These are phyloP conservation scores for Termitomyces sp. DNA, from an alignment of 768 basidiomycete genomes.

Conservation along the genomic window DNA sequence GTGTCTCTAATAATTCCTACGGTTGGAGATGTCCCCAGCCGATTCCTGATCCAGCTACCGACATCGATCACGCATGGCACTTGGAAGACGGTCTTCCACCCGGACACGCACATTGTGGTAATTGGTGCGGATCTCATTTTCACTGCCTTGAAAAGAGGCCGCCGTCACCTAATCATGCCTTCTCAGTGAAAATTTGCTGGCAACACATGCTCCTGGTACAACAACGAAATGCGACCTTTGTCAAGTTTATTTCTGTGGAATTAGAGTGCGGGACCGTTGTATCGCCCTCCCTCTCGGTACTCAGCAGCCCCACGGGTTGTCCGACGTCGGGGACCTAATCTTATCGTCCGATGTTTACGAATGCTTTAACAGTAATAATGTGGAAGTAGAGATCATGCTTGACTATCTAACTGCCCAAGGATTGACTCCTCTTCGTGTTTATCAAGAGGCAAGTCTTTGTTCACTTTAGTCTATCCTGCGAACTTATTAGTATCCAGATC, in stretches of 20 bases:
- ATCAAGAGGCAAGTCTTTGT: slow-evolving; percentile 57
- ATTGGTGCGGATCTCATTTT: slow-evolving; percentile 44
- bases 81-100: slow-evolving; percentile 74
- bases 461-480: not conserved
- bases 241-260: slow-evolving; percentile 77
- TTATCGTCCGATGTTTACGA: slow-evolving; percentile 76
- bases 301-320: slow-evolving; percentile 67
- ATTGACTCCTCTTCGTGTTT: slow-evolving; percentile 65
- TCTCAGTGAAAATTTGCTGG: slow-evolving; percentile 67
- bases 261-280: slow-evolving; percentile 72
- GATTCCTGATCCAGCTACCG: slow-evolving; percentile 62
- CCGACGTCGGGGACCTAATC: slow-evolving; percentile 68
- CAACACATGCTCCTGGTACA: slow-evolving; percentile 55
- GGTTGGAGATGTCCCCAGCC: slow-evolving; percentile 83
- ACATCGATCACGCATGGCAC: slow-evolving; percentile 71
- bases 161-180: not conserved
- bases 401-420: slow-evolving; percentile 66
- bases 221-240: slow-evolving; percentile 86
- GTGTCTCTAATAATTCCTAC: slow-evolving; percentile 58
- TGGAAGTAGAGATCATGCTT: slow-evolving; percentile 81
- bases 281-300: slow-evolving; percentile 45
- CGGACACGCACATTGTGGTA: slow-evolving; percentile 76
- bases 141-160: not conserved
- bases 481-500: slow-evolving; percentile 36
- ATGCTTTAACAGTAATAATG: slow-evolving; percentile 68